A percentile compares a stretch with the other conserved stretches of the same genome.
phyloP scores from a whole-genome alignment of 805 yeast species.

The Starmerella cellae region DNA sequence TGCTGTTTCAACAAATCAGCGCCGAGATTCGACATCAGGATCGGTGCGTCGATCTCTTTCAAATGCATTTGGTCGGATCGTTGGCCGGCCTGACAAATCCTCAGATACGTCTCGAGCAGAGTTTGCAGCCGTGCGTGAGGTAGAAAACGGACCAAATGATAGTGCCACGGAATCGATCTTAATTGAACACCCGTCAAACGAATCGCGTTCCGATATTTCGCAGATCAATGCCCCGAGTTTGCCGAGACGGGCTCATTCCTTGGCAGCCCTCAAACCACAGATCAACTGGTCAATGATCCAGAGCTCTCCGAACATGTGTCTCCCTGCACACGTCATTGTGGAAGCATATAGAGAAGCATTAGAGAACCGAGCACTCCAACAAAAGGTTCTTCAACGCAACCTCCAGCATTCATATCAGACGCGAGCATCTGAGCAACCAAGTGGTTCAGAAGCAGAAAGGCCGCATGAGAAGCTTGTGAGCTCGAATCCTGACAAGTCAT shows the following conservation, averaged over 20 bases:
- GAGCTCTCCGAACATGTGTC: neutral
- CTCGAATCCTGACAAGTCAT: neutral
- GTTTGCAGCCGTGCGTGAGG: too few relatives aligned
- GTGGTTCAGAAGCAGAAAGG: neutral
- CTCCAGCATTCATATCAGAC: too few relatives aligned
- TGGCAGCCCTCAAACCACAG: neutral
- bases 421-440: neutral
- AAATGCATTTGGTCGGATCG: neutral
- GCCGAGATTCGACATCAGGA: neutral
- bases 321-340: slow-evolving; percentile 9
- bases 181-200: neutral
- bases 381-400: neutral
- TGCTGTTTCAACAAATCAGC: neutral
- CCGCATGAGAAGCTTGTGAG: neutral
- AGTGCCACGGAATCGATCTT: neutral
- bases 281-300: slow-evolving; percentile 2
- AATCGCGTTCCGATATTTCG: neutral
- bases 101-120: too few relatives aligned
- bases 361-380: slow-evolving; percentile 1
- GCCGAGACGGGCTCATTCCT: neutral
- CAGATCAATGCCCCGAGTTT: neutral
- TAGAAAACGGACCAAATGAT: too few relatives aligned
- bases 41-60: neutral
- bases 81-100: neutral
- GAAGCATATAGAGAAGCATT: slow-evolving; percentile 14